phyloP scores from a whole-genome alignment of 192 early-diverging fungal genomes.

The Backusella sp. region DNA sequence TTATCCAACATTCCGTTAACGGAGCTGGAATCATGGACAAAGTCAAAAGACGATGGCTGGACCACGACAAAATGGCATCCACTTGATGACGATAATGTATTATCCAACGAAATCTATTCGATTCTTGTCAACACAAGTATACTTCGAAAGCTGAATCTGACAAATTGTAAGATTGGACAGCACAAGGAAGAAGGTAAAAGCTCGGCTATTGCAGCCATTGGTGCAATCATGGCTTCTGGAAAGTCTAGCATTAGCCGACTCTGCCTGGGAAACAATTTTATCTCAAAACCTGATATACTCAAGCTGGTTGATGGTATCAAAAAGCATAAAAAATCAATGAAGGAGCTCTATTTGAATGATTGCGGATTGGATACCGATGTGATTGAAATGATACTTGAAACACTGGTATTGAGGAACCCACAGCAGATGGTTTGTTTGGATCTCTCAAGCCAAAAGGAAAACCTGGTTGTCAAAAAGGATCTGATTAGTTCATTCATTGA shows the following conservation, averaged over 20 bases:
- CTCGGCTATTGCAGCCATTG: neutral
- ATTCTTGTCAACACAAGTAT: neutral
- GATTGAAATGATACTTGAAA: constrained; percentile 5
- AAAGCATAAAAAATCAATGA: neutral
- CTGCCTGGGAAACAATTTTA: neutral
- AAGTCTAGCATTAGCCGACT: neutral
- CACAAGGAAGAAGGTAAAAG: neutral
- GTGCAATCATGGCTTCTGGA: neutral
- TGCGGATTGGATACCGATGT: constrained; percentile 9
- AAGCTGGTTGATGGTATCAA: neutral
- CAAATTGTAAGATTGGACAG: neutral
- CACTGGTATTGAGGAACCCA: neutral
- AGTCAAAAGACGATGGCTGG: constrained; percentile 26
- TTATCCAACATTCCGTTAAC: neutral
- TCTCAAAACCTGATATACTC: neutral
- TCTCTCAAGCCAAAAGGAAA: neutral
- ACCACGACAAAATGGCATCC: neutral
- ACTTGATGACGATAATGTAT: neutral
- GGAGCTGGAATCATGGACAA: constrained; percentile 25
- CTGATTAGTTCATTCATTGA: constrained; percentile 1
- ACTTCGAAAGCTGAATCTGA: neutral
- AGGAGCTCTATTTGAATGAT: constrained; percentile 12
- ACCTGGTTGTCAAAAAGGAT: neutral
- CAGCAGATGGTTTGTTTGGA: neutral
- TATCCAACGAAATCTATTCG: neutral